phyloP scores from a whole-genome alignment of 495 filamentous ascomycete genomes.

The Annulohypoxylon nitens region DNA sequence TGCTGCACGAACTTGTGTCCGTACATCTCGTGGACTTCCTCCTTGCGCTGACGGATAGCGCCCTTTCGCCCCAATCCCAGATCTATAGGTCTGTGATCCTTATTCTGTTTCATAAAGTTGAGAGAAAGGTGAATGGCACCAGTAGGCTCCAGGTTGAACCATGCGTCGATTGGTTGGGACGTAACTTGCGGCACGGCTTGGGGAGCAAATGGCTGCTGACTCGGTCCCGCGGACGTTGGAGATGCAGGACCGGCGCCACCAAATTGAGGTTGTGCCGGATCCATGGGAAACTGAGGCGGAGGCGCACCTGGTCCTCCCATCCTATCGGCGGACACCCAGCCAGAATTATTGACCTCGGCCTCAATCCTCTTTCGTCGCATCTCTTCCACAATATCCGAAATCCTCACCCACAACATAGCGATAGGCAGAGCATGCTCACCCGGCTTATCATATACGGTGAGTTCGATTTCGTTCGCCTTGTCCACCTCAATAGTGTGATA shows the following conservation, averaged over 20 bases:
- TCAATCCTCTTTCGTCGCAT: slow-evolving; percentile 98
- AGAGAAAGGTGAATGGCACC: slow-evolving; percentile 82
- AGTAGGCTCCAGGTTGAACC: slow-evolving; percentile 96
- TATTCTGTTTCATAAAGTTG: slow-evolving; percentile 80
- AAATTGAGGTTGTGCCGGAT: slow-evolving; percentile 61
- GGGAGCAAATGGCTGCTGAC: slow-evolving; percentile 41
- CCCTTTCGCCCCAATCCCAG: slow-evolving; percentile 93
- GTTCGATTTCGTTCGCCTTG: slow-evolving; percentile 97
- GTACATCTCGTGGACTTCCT: slow-evolving; percentile 97
- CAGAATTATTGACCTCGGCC: slow-evolving; percentile 86
- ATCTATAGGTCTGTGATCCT: slow-evolving; percentile 75
- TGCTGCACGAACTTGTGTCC: slow-evolving; percentile 98
- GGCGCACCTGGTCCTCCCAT: slow-evolving; percentile 70
- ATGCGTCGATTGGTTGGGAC: slow-evolving; percentile 86
- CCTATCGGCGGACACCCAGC: slow-evolving; percentile 97
- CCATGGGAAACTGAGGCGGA: slow-evolving; percentile 68
- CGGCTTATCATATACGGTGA: slow-evolving; percentile 96
- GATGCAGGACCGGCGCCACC: slow-evolving; percentile 51
- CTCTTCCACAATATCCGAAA: slow-evolving; percentile 97
- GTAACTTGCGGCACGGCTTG: slow-evolving; percentile 57
- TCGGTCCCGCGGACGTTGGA: slow-evolving; percentile 35
- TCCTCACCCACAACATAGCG: slow-evolving; percentile 94
- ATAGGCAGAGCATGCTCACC: slow-evolving; percentile 92
- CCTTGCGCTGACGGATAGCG: slow-evolving; percentile 95
- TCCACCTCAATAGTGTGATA: slow-evolving; percentile 91